phyloP scores from a whole-genome alignment of 1,139 yeast genomes.

The Geotrichum fermentans region DNA sequence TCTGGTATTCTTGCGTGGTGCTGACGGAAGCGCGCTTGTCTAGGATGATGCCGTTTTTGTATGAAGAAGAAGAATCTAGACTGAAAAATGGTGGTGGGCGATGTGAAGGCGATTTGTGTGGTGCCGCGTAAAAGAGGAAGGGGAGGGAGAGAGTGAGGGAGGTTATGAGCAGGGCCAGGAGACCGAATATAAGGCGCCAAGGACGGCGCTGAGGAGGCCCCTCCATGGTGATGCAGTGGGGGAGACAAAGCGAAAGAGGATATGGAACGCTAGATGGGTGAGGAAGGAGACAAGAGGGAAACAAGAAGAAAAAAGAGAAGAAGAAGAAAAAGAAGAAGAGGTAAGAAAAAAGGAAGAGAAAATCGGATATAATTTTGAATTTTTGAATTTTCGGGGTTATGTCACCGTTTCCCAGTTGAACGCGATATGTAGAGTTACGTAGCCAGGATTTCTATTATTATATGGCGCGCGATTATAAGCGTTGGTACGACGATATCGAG shows the following conservation, averaged over 20 bases:
- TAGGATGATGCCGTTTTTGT: neutral
- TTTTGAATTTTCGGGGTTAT: too few species aligned
- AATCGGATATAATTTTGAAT: neutral
- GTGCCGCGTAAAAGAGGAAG: neutral
- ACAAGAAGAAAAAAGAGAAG: neutral
- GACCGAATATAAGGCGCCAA: neutral
- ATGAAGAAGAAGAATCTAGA: neutral
- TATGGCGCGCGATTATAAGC: too few species aligned
- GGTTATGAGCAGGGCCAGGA: neutral
- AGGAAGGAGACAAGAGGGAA: neutral
- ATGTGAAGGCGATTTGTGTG: neutral
- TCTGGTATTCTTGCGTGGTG: neutral
- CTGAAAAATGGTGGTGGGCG: neutral
- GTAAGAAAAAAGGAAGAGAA: neutral
- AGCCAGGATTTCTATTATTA: too few species aligned
- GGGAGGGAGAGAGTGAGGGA: neutral
- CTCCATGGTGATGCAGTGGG: neutral
- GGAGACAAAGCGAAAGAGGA: neutral
- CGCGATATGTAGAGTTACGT: too few species aligned
- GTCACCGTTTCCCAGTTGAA: too few species aligned
- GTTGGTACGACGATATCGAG: too few species aligned
- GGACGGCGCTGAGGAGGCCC: slow-evolving; percentile 1
- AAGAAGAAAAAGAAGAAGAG: slow-evolving; percentile 1
- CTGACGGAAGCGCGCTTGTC: neutral
- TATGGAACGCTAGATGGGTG: neutral